Percentiles rank a stretch among this genome's conserved stretches.
Conservation (phyloP, 2,329 filamentous ascomycete species). For the Taxawa tesnikishii region DNA sequence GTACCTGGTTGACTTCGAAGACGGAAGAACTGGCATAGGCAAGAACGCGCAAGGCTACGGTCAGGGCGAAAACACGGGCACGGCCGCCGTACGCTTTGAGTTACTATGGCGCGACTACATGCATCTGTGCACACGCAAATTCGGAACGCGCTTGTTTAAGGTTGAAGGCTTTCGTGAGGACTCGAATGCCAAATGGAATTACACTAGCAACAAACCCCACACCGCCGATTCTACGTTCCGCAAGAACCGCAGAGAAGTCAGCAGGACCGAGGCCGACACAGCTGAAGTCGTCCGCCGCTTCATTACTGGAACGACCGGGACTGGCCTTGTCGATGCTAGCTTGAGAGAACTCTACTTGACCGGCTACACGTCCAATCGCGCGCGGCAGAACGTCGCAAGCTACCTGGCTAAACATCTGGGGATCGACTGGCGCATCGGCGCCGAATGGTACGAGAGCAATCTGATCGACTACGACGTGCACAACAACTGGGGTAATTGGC, state of each 20-base stretch:
- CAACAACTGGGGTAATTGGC: constrained; percentile 61
- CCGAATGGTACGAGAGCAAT: constrained; percentile 70
- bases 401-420: constrained; percentile 62
- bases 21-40: constrained; percentile 33
- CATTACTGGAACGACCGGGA: constrained; percentile 56
- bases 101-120: constrained; percentile 74
- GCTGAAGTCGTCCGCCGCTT: constrained; percentile 40
- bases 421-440: constrained; percentile 70
- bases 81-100: constrained; percentile 57
- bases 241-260: constrained; percentile 30
- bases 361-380: constrained; percentile 66
- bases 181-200: constrained; percentile 18
- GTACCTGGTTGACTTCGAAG: constrained; percentile 55
- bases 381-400: constrained; percentile 63
- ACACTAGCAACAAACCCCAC: constrained; percentile 19
- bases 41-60: constrained; percentile 45
- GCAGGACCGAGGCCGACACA: constrained; percentile 29
- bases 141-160: constrained; percentile 50
- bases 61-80: constrained; percentile 60
- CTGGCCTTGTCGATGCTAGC: constrained; percentile 65
- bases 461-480: constrained; percentile 65
- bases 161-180: constrained; percentile 50
- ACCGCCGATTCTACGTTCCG: constrained; percentile 14
- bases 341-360: constrained; percentile 64
- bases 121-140: constrained; percentile 62